Evolutionary conservation across 2,329 filamentous ascomycete genomes (phyloP), one percentile per base, ranked within the genome.

Genomic region (Xylaria sp.): DNA sequence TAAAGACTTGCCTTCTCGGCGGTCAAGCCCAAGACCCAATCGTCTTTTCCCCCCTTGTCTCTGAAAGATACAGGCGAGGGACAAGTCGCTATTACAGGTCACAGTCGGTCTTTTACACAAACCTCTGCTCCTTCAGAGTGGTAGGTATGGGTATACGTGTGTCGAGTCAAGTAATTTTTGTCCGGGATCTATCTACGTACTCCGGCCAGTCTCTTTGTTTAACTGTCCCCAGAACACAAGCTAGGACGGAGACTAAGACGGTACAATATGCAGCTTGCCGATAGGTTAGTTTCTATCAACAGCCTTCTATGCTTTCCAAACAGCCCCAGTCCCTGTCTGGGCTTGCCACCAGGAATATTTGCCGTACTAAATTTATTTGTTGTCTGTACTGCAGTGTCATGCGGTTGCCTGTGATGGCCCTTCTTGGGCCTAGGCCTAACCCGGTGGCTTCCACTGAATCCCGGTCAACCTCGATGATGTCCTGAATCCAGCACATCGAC

Each of bases 101-200:
- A 74, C 65, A 54, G 66, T 48, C 63, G 57, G 36, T 36, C 38
- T 58, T 17, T 42, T 65, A 46, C 63, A 9, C 36, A 46, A 26
- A 28, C 59, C 64, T 71, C 71, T 63, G 4, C 68, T 69, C 65
- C 71, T 68, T 71, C 68, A 69, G 65, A 70, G 70, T 73, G 70
- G 67, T 46, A 74, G 69, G 69, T 74, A 77, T 74, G 74, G 76
- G 74, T 81, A 83, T 83, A 86, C 83, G 82, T 86, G 83, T 85
- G 83, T 84, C 85, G 85, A 87, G 85, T 87, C 84, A 82, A 83
- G 80, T 77, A 80, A 81, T 79, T 75, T 78, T 74, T 76, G 75
- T 75, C 77, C 76, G 69, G 77, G 75, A 77, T 78, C 75, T 76
- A 75, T 78, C 75, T 76, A 72, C 77, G 77, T 70, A 72, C 73